phyloP scores from a whole-genome alignment of 306 rosid species.

The Coriaria nepalensis region DNA sequence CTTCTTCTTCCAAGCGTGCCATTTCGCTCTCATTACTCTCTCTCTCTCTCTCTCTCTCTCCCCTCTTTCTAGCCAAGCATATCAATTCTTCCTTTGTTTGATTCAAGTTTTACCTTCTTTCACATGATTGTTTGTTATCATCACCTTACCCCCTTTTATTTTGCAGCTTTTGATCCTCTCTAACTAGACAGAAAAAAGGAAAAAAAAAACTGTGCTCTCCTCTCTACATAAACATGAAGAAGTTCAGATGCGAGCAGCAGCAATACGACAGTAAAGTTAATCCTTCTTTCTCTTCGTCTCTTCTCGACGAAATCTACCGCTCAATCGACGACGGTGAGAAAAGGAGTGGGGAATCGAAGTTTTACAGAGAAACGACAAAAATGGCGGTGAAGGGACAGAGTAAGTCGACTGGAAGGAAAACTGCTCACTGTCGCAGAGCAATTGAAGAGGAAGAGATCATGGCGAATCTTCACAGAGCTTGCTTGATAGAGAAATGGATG shows the following conservation, averaged over 20 bases:
- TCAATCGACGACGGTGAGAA: conserved; percentile 55
- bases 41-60: conserved; percentile 18
- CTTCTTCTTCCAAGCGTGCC: conserved; percentile 40
- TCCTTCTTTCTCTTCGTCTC: conserved; percentile 73
- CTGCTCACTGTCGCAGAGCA: not conserved
- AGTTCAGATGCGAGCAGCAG: conserved; percentile 14
- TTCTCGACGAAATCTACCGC: conserved; percentile 71
- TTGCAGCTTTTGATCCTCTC: conserved; percentile 25
- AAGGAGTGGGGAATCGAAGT: conserved; percentile 21
- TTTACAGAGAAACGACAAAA: conserved; percentile 21
- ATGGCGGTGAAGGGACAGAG: conserved; percentile 26
- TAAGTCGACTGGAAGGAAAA: conserved; percentile 13
- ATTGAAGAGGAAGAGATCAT: conserved; percentile 12
- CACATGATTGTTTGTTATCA: not conserved
- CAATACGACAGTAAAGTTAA: conserved; percentile 8
- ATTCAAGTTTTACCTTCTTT: too few species aligned
- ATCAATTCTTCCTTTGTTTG: conserved; percentile 6
- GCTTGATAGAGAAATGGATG: conserved; percentile 48
- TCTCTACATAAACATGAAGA: conserved; percentile 27
- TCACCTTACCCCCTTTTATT: conserved; percentile 13
- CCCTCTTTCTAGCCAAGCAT: conserved; percentile 20
- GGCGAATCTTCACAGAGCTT: conserved; percentile 23
- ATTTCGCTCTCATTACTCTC: conserved; percentile 33
- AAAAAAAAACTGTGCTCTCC: not conserved
- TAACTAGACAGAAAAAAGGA: conserved; percentile 1